Conservation (phyloP, 2,329 filamentous ascomycete species). For the Colletotrichum tropicale region DNA sequence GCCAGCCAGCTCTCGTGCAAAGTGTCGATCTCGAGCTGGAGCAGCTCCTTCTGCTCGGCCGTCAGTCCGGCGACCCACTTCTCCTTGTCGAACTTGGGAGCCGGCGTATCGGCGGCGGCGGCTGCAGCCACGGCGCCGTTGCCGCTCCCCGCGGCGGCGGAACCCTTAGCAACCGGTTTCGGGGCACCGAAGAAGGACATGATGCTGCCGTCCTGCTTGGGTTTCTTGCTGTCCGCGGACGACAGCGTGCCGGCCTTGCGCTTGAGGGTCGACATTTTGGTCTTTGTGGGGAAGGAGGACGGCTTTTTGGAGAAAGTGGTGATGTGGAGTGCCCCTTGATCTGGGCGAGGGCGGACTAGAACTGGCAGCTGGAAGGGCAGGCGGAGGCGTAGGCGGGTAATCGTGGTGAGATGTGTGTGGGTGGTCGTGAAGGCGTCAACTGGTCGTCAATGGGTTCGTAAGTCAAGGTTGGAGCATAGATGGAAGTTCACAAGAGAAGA, state of each 20-base stretch:
- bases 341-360: background rate
- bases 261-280: constrained; percentile 63
- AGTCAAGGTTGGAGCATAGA: background rate
- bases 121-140: background rate
- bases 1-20: constrained; percentile 91
- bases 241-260: constrained; percentile 62
- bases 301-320: background rate
- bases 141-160: constrained; percentile 1
- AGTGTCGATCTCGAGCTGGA: constrained; percentile 90
- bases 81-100: constrained; percentile 79
- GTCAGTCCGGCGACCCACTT: constrained; percentile 86
- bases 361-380: background rate
- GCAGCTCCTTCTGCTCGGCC: constrained; percentile 79
- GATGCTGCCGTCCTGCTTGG: constrained; percentile 78
- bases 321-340: background rate
- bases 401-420: background rate
- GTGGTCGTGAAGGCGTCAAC: background rate
- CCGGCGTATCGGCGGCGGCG: constrained; percentile 31
- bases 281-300: background rate
- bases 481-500: background rate
- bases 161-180: constrained; percentile 45
- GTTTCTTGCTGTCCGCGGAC: constrained; percentile 66
- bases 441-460: background rate
- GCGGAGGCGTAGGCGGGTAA: background rate
- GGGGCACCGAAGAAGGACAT: constrained; percentile 86